Evolutionary conservation across 2,329 filamentous ascomycete species (phyloP), one percentile per base, ranked within the genome.

Genomic region (Cytospora leucostoma): DNA sequence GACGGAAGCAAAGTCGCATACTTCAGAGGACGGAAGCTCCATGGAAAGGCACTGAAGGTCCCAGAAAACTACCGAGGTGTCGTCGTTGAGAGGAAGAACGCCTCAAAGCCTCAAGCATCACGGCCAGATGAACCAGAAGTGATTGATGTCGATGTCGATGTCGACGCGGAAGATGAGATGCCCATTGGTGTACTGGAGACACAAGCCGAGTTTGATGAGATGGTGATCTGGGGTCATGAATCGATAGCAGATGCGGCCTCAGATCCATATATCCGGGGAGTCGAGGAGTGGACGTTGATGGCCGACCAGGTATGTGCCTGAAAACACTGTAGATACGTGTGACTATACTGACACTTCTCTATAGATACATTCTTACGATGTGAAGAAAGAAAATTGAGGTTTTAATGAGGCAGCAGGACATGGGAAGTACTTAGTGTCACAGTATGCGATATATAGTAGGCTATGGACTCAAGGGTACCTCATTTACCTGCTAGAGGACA

Each of bases 191-290:
- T 80, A 21, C 77, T 94, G 68, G 82, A 90, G 57, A 79, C 85
- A 51, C 80, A 87, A 21, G 87, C 86, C 1, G 81, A 81, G 17
- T 97, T 97, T 72, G 86, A 92, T 7, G 81, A 90, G 61, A 74
- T 97, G 57, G 77, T 92, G 3, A 82, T 97, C n/a, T 98, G 93
- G 95, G 88, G 85, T 0, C 93, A 97, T 74, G 93, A 95, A 68
- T 75, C 78, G 1, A 70, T 85, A 56, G 87, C 87, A 7, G 86
- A 89, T 65, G 80, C 81, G 0, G 80, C 80, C 34, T 77, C 77
- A 7, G 92, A 97, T 75, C 79, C 84, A 1, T 95, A 92, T 73
- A 79, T 91, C 5, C 88, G 89, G 72, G 87, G 89, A 0, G 78
- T 96, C 51, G 84, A 88, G 68, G 93, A 97, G 75, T 97, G 93